Base-by-base conservation (phyloP, 2,329 filamentous ascomycete genomes). In the Grosmannia serpens region DNA sequence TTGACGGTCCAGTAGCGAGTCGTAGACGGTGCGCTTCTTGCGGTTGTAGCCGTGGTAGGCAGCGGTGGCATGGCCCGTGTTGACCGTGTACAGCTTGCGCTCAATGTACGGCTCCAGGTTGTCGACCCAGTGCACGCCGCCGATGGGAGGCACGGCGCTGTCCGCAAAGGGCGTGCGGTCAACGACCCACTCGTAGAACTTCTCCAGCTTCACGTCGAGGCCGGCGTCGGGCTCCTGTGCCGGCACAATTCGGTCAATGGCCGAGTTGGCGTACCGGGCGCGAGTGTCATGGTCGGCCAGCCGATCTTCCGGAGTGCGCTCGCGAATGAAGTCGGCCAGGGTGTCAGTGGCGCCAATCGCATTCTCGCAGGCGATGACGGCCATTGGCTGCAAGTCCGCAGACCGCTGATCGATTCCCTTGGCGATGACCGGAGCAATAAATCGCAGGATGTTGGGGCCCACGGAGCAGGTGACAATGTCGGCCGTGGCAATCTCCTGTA, bases 171-270 rank as follows among this genome's bases (percentile, higher is more conserved):
- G 92, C 51, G 84, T 87, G 70, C 84, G 77, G 70, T 99, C 94
- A 56, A 99, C 91, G 46, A 94, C 92, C 94, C 94, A 99, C 78
- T 99, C 94, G 77, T 89, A 96, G 80, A 97, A 99, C 76, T 94
- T 94, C 81, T 99, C 94, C 53, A 99, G 91, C 68, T 87, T 91
- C 65, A 99, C 94, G 69, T 96, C 86, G 51, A 99, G 81, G 58
- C 91, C 91, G 27, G 86, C 83, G 66, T 89, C 77, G 55, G 83
- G 75, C 61, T 90, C 86, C 75, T 97, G 94, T 50, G 90, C 89
- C 17, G 94, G 94, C 27, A 97, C 94, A 70, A 99, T 99, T 62
- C 94, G 89, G 79, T 99, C 94, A 71, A 99, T 96, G 66, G 94
- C 94, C 62, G 90, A 96, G 79, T 99, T 99, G 76, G 92, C 92